Evolutionary conservation across 768 basidiomycete species (phyloP).

Genomic region (Tricholoma hemisulphureum): DNA sequence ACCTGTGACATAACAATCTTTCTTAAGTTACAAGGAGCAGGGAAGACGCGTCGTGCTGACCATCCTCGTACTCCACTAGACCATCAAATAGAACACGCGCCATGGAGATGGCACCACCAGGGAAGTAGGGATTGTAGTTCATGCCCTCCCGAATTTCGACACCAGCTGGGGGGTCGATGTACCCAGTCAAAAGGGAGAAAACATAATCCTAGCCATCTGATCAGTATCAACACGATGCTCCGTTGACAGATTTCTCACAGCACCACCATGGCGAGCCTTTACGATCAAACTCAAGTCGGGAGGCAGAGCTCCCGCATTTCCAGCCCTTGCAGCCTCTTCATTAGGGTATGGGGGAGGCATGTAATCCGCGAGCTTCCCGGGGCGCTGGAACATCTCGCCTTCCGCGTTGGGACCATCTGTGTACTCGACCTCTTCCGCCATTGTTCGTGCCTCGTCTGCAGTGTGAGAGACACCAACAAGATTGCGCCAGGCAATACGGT

Average conservation of each 20-base stretch:
- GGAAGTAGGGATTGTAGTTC: constrained; percentile 99
- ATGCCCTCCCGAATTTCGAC: constrained; percentile 94
- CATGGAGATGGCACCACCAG: constrained; percentile 98
- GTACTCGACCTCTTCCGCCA: constrained; percentile 98
- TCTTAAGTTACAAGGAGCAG: not conserved
- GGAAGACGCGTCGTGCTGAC: constrained; percentile 37
- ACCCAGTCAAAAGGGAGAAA: constrained; percentile 95
- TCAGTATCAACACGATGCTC: not conserved
- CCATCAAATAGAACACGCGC: constrained; percentile 95
- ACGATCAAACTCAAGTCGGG: constrained; percentile 96
- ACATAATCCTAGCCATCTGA: constrained; percentile 76
- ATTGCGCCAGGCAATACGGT: constrained; percentile 99
- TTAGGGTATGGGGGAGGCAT: constrained; percentile 95
- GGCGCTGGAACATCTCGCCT: constrained; percentile 98
- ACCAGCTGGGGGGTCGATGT: constrained; percentile 93
- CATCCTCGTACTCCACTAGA: constrained; percentile 94
- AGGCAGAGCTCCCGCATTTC: constrained; percentile 92
- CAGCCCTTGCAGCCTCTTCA: constrained; percentile 93
- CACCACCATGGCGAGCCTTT: constrained; percentile 96
- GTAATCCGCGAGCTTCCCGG: constrained; percentile 98
- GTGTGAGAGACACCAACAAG: constrained; percentile 97
- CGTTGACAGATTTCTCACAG: constrained; percentile 52
- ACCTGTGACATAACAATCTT: constrained; percentile 40
- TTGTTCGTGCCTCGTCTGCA: constrained; percentile 79
- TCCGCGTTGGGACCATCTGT: constrained; percentile 90